phyloP scores from a whole-genome alignment of 2,329 filamentous ascomycete genomes.

The Beauveria australis region DNA sequence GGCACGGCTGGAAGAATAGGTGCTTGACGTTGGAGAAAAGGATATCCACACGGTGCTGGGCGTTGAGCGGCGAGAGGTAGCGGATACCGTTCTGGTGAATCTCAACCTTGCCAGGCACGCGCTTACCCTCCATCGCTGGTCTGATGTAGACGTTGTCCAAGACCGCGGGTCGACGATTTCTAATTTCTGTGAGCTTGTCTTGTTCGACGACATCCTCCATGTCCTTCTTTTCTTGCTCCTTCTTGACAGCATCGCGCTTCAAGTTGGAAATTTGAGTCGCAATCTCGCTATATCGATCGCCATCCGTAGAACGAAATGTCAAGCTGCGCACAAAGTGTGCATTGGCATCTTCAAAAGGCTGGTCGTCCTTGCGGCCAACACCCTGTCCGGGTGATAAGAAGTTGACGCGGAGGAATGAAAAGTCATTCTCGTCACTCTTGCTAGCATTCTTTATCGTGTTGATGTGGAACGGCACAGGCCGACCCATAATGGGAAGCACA shows the following conservation, averaged over 20 bases:
- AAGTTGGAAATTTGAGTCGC: conserved; percentile 90
- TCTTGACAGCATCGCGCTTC: conserved; percentile 84
- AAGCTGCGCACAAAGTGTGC: conserved; percentile 94
- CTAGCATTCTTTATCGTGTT: conserved; percentile 97
- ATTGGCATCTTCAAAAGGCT: conserved; percentile 92
- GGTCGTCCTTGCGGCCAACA: conserved; percentile 93
- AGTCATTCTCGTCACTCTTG: conserved; percentile 93
- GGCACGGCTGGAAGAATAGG: conserved; percentile 96
- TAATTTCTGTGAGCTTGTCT: conserved; percentile 90
- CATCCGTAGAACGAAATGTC: conserved; percentile 87
- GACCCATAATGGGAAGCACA: conserved; percentile 92
- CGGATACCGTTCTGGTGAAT: conserved; percentile 99
- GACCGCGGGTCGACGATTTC: conserved; percentile 84
- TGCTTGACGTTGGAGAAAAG: conserved; percentile 98
- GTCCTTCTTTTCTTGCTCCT: conserved; percentile 98
- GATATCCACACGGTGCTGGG: conserved; percentile 80
- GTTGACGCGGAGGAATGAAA: conserved; percentile 90
- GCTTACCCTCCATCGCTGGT: conserved; percentile 92
- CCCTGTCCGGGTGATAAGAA: conserved; percentile 95
- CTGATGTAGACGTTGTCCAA: conserved; percentile 94
- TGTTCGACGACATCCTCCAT: conserved; percentile 99
- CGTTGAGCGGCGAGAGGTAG: conserved; percentile 74
- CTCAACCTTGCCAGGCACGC: conserved; percentile 89
- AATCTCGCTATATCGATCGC: conserved; percentile 82
- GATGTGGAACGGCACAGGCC: conserved; percentile 96